Evolutionary conservation across 2,329 filamentous ascomycete species (phyloP).

Genomic region (Colletotrichum zoysiae): DNA sequence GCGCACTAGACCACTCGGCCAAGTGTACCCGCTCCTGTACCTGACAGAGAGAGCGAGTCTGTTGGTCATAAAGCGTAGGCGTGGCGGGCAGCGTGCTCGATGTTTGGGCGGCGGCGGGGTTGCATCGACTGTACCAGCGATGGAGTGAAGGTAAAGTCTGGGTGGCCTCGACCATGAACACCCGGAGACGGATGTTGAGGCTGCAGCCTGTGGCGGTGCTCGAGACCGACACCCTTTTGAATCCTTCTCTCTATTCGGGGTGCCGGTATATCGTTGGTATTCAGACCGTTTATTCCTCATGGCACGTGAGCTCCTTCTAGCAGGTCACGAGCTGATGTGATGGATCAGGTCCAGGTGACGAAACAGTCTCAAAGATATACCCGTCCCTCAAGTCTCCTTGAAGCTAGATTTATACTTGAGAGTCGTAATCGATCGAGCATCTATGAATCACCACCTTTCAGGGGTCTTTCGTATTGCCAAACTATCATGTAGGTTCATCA

Average conservation of each 20-base stretch:
- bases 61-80: neutral
- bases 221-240: neutral
- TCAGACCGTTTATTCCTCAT: neutral
- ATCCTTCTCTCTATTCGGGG: neutral
- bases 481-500: too few relatives aligned
- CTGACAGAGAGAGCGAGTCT: neutral
- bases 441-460: neutral
- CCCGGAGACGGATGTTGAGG: too few relatives aligned
- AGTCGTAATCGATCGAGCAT: neutral
- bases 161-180: neutral
- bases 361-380: neutral
- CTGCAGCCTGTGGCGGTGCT: neutral
- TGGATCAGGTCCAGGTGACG: neutral
- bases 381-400: neutral
- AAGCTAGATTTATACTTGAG: neutral
- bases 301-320: neutral
- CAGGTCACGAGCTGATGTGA: neutral
- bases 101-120: neutral
- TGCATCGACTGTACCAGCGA: neutral
- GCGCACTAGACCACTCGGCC: slow-evolving; percentile 7
- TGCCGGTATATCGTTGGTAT: neutral
- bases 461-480: too few relatives aligned
- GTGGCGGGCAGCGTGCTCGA: neutral
- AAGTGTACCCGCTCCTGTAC: slow-evolving; percentile 8
- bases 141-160: neutral